Evolutionary conservation across 495 filamentous ascomycete species (phyloP), one percentile per base, ranked within the genome.

Genomic region (Physcia stellaris): DNA sequence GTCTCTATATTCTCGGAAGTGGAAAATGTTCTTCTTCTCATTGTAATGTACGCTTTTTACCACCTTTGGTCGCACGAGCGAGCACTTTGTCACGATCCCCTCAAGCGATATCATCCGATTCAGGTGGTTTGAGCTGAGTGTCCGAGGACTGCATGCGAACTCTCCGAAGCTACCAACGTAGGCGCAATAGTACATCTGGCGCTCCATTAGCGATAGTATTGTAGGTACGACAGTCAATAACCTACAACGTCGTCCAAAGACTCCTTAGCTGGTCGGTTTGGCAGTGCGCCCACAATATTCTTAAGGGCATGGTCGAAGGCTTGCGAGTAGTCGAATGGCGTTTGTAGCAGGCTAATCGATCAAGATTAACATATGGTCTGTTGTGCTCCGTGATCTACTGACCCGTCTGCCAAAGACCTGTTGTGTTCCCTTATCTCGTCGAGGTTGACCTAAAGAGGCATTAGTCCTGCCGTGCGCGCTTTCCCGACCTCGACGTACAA

Each of bases 31-130:
- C 56, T 84, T 84, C 49, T 61, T 72, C 58, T 94, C 90, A 50
- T 77, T 86, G 54, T 82, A 96, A 52, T 99, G 90, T 31, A 99
- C 88, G 59, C 92, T 96, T 60, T 94, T 93, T 18, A 94, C 82
- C 11, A 99, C 75, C 59, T 99, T 99, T 20, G 90, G 90, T 35
- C 90, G 75, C 32, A 99, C 92, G 30, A 99, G 67, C 11, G 86
- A 94, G 56, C 84, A 92, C 61, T 88, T 83, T 16, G 90, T 96
- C 21, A 96, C 90, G 57, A 99, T 99, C 24, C 90, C 90, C 59
- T 99, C 90, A 45, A 99, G 73, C 2, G 87, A 94, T 13, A 99
- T 79, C 83, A 95, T 94, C 46, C 77, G 83, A 57, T 96, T 96
- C 39, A 99, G 68, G 52, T 88, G 85, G 23, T 69, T 67, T 1